These are phyloP conservation scores for Castanopsis chinensis DNA, from an alignment of 306 rosid genomes.

Conservation along the genomic window DNA sequence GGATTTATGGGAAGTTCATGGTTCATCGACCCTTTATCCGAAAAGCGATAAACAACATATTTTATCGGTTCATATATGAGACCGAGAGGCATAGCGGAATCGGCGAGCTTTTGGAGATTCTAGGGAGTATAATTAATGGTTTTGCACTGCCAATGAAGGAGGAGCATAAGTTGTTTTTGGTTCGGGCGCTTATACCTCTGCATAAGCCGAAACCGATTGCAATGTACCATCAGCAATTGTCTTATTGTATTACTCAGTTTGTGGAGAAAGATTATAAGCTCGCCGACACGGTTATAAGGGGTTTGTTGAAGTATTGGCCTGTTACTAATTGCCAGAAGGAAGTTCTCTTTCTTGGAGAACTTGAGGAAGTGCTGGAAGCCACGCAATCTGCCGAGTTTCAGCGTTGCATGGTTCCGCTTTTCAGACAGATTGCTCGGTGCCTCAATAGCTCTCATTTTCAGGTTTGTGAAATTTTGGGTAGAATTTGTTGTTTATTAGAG, in stretches of 20 bases:
- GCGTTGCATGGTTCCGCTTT: slow-evolving; percentile 96
- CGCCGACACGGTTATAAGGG: slow-evolving; percentile 86
- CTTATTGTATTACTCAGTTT: slow-evolving; percentile 93
- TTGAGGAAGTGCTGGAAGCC: slow-evolving; percentile 96
- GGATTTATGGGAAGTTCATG: slow-evolving; percentile 96
- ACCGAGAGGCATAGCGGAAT: slow-evolving; percentile 83
- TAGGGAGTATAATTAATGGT: slow-evolving; percentile 94
- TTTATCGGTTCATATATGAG: slow-evolving; percentile 88
- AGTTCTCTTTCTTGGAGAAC: slow-evolving; percentile 95
- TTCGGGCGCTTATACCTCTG: slow-evolving; percentile 86
- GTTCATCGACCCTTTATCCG: slow-evolving; percentile 97
- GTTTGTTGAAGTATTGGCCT: slow-evolving; percentile 96
- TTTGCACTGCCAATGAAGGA: slow-evolving; percentile 99
- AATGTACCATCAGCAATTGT: slow-evolving; percentile 82
- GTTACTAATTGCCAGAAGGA: slow-evolving; percentile 88
- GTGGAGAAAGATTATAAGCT: slow-evolving; percentile 97
- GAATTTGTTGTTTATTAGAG: too few species aligned
- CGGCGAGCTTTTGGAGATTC: slow-evolving; percentile 95
- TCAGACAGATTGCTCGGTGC: slow-evolving; percentile 88
- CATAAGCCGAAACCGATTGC: slow-evolving; percentile 76
- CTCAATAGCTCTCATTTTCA: slow-evolving; percentile 90
- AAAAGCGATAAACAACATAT: slow-evolving; percentile 88
- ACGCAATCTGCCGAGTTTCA: slow-evolving; percentile 87
- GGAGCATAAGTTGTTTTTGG: slow-evolving; percentile 95
- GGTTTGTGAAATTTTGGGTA: slow-evolving; percentile 44